Percentiles rank a stretch among this genome's conserved stretches.
Evolutionary conservation across 345 rosid genomes (phyloP).

Genomic region (Psidium guajava): DNA sequence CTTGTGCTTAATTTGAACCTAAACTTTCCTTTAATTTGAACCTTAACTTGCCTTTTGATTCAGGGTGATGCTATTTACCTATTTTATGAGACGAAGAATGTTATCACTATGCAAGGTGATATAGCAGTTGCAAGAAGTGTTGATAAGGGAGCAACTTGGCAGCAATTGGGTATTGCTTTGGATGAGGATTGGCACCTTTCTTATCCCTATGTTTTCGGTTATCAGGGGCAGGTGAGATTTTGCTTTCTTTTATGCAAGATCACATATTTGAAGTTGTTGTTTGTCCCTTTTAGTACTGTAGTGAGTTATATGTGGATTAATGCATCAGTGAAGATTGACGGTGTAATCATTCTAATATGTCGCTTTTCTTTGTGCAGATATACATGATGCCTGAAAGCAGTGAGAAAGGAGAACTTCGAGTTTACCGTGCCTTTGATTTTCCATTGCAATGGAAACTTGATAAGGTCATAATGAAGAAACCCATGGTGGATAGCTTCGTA

Average conservation of each 20-base stretch:
- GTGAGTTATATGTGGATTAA: not conserved
- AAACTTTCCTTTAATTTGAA: no score
- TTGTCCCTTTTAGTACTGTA: not conserved
- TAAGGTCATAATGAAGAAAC: conserved; percentile 54
- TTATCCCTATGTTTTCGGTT: conserved; percentile 71
- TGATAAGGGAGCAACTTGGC: conserved; percentile 89
- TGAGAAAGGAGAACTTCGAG: conserved; percentile 56
- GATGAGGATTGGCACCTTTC: conserved; percentile 98
- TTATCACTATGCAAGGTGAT: conserved; percentile 84
- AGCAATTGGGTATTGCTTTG: conserved; percentile 77
- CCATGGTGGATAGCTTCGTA: conserved; percentile 57
- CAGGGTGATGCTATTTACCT: conserved; percentile 71
- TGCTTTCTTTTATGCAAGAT: not conserved
- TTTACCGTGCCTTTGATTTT: conserved; percentile 67
- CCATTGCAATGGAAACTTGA: conserved; percentile 78
- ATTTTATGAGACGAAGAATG: conserved; percentile 76
- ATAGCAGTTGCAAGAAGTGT: conserved; percentile 79
- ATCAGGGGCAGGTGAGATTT: conserved; percentile 61
- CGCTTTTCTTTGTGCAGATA: conserved; percentile 34
- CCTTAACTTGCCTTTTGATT: not conserved
- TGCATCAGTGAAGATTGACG: not conserved
- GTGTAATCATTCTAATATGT: not conserved
- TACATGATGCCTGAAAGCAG: conserved; percentile 95
- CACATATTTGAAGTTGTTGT: not conserved
- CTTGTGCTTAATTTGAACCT: not conserved